These are phyloP conservation scores for Aureobasidium sp. DNA, from an alignment of 2,329 filamentous ascomycete genomes.

Conservation along the genomic window DNA sequence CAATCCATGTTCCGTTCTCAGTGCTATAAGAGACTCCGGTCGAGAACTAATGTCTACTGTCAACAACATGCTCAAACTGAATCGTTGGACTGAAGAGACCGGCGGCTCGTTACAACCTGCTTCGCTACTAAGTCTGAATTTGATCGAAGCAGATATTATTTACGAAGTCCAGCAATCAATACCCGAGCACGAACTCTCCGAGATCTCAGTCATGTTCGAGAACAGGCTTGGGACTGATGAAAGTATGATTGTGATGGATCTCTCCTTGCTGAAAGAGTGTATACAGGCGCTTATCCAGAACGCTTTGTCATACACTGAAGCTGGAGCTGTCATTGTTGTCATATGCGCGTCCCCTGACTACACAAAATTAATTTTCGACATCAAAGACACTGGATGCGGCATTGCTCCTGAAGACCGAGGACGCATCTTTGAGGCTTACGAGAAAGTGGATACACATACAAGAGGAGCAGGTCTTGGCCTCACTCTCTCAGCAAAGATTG, in stretches of 20 bases:
- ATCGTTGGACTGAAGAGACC: slow-evolving; percentile 30
- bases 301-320: slow-evolving; percentile 32
- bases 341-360: slow-evolving; percentile 24
- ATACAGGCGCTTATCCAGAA: slow-evolving; percentile 35
- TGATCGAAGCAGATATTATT: slow-evolving; percentile 27
- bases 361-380: slow-evolving; percentile 28
- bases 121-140: slow-evolving; percentile 22
- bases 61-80: slow-evolving; percentile 37
- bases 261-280: slow-evolving; percentile 34
- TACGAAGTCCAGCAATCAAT: slow-evolving; percentile 23
- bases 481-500: slow-evolving; percentile 34
- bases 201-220: slow-evolving; percentile 27
- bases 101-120: slow-evolving; percentile 3
- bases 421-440: slow-evolving; percentile 37
- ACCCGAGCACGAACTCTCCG: slow-evolving; percentile 21
- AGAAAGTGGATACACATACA: slow-evolving; percentile 31
- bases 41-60: slow-evolving; percentile 37
- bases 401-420: slow-evolving; percentile 28
- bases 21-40: slow-evolving; percentile 32
- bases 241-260: slow-evolving; percentile 28
- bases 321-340: slow-evolving; percentile 30
- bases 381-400: slow-evolving; percentile 35
- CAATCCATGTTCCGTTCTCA: slow-evolving; percentile 21
- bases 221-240: slow-evolving; percentile 23
- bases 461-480: slow-evolving; percentile 36